A percentile compares a stretch with the other conserved stretches of the same genome.
These are phyloP conservation scores for grape (Vitis vinifera) DNA, from an alignment of 164 flowering plant species.

Conservation along the genomic window DNA sequence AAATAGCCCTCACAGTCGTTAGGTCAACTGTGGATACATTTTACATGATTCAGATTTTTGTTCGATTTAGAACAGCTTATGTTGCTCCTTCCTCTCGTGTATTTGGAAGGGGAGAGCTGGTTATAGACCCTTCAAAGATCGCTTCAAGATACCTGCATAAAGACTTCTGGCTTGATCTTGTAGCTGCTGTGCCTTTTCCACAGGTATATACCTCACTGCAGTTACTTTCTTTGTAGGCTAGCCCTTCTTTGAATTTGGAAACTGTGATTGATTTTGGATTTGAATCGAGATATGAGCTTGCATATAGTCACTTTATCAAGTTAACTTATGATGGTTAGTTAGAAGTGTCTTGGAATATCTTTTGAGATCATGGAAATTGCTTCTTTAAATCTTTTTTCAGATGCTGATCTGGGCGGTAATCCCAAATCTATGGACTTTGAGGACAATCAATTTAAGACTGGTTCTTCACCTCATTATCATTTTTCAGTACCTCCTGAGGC, in stretches of 20 bases:
- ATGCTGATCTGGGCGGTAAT: constrained; percentile 39
- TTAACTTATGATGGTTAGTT: too few species aligned
- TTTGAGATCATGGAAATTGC: too few species aligned
- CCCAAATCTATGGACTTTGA: constrained; percentile 29
- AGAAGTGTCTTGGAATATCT: too few species aligned
- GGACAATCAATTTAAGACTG: constrained; percentile 16
- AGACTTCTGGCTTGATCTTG: constrained; percentile 41
- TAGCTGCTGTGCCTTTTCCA: constrained; percentile 51
- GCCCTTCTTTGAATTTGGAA: too few species aligned
- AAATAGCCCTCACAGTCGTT: constrained; percentile 22
- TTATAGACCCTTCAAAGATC: constrained; percentile 36
- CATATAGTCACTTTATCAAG: too few species aligned
- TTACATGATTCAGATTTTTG: constrained; percentile 34
- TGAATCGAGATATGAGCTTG: too few species aligned
- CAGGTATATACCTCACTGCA: constrained; percentile 30
- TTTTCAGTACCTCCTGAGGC: constrained; percentile 66
- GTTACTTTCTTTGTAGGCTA: not conserved
- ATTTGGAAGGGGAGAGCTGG: constrained; percentile 55
- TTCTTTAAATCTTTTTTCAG: constrained; percentile 14
- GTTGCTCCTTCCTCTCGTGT: constrained; percentile 64
- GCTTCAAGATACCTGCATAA: constrained; percentile 34
- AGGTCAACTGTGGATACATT: constrained; percentile 37
- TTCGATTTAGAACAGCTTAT: constrained; percentile 47
- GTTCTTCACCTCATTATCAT: constrained; percentile 46
- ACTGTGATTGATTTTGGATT: too few species aligned